Base-by-base conservation (phyloP, 768 basidiomycete species). In the Naganishia randhawae region DNA sequence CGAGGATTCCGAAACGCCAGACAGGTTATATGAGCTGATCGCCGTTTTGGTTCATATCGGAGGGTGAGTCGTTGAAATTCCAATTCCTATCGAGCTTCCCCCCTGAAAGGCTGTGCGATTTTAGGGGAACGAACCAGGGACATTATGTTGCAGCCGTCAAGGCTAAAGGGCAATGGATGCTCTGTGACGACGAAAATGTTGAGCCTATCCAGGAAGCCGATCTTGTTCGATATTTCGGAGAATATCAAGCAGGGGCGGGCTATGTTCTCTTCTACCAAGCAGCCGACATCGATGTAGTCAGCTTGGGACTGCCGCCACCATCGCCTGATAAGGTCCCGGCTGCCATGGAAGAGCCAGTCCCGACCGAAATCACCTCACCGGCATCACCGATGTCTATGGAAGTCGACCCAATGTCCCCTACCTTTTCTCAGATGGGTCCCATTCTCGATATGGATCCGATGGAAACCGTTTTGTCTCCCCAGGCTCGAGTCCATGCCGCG, bases 1-100 rank as follows among this genome's bases (percentile, higher is more conserved):
- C 61, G 96, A 99, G 80, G 92, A 94, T 73, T 86, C 89, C 53
- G 86, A 88, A 63, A 86, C 97, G 77, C 90, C 93, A 0, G 96
- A 99, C 79, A 84, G 94, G 64, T 78, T 98, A 69, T 99, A 96
- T 81, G 87, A 91, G 78, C 85, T 99, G 31, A 97, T 94, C 78
- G 93, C 91, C 16, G 91, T 98, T 67, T 94, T 99, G 37, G 92
- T 99, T n/a, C 96, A 99, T 81, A 94, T 99, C 71, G 96, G 96
- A 85, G 90, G 86, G 94, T 95, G 80, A 76, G 91, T 87, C 8
- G 55, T 29, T 31, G 9, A 45, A 33, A 48, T 42, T 14, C 29
- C 50, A 35, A 27, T n/a, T 29, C 66, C 74, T 66, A 77, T 63
- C n/a, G 22, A 32, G 70, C 71, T 48, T 22, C 9, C 17, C 7